phyloP scores from a whole-genome alignment of 169 alveolate genomes.

The Plasmodium billcollinsi region DNA sequence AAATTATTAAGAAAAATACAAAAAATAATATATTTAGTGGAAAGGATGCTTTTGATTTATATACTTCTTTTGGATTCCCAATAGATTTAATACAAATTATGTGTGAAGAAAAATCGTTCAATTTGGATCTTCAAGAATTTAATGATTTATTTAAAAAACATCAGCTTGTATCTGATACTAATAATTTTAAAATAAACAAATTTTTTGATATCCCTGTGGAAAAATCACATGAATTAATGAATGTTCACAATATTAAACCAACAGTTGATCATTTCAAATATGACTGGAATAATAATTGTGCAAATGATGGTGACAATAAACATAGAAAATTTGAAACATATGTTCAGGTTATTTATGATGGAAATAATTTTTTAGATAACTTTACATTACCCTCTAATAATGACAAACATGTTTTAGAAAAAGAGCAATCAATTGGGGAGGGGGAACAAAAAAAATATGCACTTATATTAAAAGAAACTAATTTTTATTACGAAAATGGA shows the following conservation, averaged over 20 bases:
- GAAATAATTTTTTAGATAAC: slow-evolving; percentile 76
- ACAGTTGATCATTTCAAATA: slow-evolving; percentile 83
- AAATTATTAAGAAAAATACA: slow-evolving; percentile 66
- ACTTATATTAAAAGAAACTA: slow-evolving; percentile 89
- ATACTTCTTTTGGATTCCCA: slow-evolving; percentile 95
- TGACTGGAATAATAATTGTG: slow-evolving; percentile 68
- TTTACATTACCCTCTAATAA: background rate
- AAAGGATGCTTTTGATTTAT: slow-evolving; percentile 90
- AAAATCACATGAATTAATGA: slow-evolving; percentile 78
- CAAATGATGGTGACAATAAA: slow-evolving; percentile 11
- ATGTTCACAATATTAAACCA: slow-evolving; percentile 19
- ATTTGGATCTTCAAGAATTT: slow-evolving; percentile 89
- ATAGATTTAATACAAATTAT: slow-evolving; percentile 93
- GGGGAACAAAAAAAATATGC: slow-evolving; percentile 74
- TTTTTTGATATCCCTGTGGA: slow-evolving; percentile 83
- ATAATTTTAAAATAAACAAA: slow-evolving; percentile 76
- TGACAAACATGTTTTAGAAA: background rate
- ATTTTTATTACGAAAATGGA: slow-evolving; percentile 92
- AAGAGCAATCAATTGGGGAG: background rate
- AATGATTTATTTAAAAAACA: slow-evolving; percentile 86
- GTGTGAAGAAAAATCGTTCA: slow-evolving; percentile 91
- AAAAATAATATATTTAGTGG: slow-evolving; percentile 80
- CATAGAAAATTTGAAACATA: slow-evolving; percentile 65
- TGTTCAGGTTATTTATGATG: slow-evolving; percentile 86
- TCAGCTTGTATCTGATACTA: slow-evolving; percentile 87